Evolutionary conservation across 129 eudicot genomes (phyloP), one percentile per base, ranked within the genome.

Genomic region (Scalesia atractyloides): DNA sequence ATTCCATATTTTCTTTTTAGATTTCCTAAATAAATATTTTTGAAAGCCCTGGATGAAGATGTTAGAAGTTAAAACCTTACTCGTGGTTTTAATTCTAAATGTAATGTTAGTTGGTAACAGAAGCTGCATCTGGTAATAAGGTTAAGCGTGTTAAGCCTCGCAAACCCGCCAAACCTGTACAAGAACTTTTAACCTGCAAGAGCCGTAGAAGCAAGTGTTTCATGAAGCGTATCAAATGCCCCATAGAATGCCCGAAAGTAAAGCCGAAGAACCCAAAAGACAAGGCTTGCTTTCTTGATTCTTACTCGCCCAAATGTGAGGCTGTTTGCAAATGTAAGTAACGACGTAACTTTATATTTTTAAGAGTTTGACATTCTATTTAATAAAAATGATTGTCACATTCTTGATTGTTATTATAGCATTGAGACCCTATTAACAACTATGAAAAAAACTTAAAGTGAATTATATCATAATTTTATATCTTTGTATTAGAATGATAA

Each of bases 241-340:
- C 86, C 0, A n/a, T 44, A 0, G 81, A 83, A 66, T 83, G 83
- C 75, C 86, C 86, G 5, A 70, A 56, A 59, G 81, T 83, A 1
- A 74, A 75, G 72, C 83, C 86, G 3, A 73, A 75, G 39, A 77
- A 79, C 81, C 76, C 81, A 9, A 52, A 74, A 64, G 83, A 81
- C 61, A 82, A 82, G 70, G 82, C 80, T 0, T 82, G 86, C 59
- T 78, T 82, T 74, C 80, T 82, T 50, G 83, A 82, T 48, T 82
- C 83, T 56, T 78, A 68, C 78, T 82, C 86, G 3, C 83, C 86
- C 75, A 83, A 79, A 70, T 83, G 86, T 54, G 86, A 83, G 41
- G 81, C 81, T 5, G 83, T 79, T 3, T 83, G 83, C 54, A 83
- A 73, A 83, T 78, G 86, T 83, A 83, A 79, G 86, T 52, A 52